Evolutionary conservation across 371 early-diverging fungal genomes (phyloP).

Genomic region (Circinella minor): DNA sequence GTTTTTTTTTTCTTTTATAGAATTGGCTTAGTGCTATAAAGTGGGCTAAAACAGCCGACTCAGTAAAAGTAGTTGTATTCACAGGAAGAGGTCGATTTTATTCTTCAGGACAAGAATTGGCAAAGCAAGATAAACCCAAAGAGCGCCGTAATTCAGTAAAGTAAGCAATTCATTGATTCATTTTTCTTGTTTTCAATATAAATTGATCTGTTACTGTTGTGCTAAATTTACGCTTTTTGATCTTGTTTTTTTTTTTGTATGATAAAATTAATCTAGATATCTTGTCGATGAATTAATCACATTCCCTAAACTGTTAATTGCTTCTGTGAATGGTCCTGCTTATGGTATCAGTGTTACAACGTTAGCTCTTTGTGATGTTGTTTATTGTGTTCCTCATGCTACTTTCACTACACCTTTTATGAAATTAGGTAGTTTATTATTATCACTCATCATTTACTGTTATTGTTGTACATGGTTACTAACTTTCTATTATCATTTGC

Average conservation of each 20-base stretch:
- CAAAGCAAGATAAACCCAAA: constrained; percentile 32
- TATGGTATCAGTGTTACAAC: constrained; percentile 75
- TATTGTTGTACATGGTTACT: no score
- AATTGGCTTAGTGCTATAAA: constrained; percentile 66
- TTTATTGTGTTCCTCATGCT: constrained; percentile 65
- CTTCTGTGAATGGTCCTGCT: constrained; percentile 76
- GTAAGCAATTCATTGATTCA: constrained; percentile 18
- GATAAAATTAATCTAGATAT: constrained; percentile 26
- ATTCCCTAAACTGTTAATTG: constrained; percentile 75
- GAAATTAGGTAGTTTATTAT: constrained; percentile 54
- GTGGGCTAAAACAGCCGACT: constrained; percentile 55
- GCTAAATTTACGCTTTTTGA: no score
- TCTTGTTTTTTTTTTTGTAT: no score
- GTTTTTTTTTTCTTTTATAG: constrained; percentile 18
- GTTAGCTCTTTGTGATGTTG: constrained; percentile 71
- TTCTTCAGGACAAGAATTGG: constrained; percentile 69
- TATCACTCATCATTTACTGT: no score
- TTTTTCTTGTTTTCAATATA: no score
- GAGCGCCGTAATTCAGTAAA: constrained; percentile 23
- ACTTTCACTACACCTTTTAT: constrained; percentile 73
- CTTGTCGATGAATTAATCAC: constrained; percentile 63
- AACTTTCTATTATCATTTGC: no score
- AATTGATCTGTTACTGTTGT: no score
- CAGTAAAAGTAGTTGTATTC: constrained; percentile 64
- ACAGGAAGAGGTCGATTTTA: constrained; percentile 75